Evolutionary conservation across 73 alveolate species (phyloP).

Genomic region (Stentor roeselii): DNA sequence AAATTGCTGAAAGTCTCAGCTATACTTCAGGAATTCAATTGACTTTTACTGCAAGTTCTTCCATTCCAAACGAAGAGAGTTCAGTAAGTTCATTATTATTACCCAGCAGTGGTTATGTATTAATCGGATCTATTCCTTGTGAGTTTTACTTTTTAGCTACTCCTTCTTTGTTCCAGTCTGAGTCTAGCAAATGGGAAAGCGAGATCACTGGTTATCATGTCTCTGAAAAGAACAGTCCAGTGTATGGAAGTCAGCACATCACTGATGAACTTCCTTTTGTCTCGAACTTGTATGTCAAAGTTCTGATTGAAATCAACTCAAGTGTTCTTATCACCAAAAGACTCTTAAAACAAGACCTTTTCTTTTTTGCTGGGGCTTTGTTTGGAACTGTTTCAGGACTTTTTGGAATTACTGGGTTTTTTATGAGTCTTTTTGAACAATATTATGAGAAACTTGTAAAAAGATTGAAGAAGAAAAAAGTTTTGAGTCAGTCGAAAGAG

Average conservation of each 20-base stretch:
- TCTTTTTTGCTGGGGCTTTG: not conserved
- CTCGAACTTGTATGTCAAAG: not conserved
- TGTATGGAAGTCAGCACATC: not conserved
- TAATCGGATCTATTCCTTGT: constrained; percentile 17
- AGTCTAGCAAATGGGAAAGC: not conserved
- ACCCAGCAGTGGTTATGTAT: not conserved
- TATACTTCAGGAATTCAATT: constrained; percentile 13
- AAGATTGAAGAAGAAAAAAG: no score
- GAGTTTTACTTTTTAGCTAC: not conserved
- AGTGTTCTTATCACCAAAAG: not conserved
- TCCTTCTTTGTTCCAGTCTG: constrained; percentile 9
- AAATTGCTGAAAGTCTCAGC: constrained; percentile 6
- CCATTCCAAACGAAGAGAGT: constrained; percentile 19
- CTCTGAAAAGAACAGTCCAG: not conserved
- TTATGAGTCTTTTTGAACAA: not conserved
- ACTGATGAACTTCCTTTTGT: not conserved
- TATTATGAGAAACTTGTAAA: not conserved
- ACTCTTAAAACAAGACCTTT: not conserved
- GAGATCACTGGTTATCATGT: constrained; percentile 8
- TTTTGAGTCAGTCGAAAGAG: no score
- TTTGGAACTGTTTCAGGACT: constrained; percentile 16
- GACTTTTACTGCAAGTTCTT: constrained; percentile 10
- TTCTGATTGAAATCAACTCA: not conserved
- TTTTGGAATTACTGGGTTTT: not conserved
- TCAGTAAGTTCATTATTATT: not conserved